A percentile compares a stretch with the other conserved stretches of the same genome.
Conservation (phyloP, 306 rosid species). For the Canavalia ensiformis region DNA sequence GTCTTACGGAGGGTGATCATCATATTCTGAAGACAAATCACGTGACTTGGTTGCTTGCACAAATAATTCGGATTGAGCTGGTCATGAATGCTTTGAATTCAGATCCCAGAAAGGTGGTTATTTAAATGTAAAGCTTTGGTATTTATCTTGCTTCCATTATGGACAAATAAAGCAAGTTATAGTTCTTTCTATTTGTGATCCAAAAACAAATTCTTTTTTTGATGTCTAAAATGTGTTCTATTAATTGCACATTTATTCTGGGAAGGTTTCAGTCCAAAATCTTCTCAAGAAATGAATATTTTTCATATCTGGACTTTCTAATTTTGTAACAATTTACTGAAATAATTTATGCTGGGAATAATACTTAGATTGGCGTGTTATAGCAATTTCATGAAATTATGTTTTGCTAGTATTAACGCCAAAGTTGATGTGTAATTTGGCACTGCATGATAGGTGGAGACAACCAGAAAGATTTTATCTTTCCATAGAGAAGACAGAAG, state of each 20-base stretch:
- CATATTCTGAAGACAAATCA: slow-evolving; percentile 89
- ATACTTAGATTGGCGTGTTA: slow-evolving; percentile 43
- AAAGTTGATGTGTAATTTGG: slow-evolving; percentile 41
- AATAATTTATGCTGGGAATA: slow-evolving; percentile 25
- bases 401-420: slow-evolving; percentile 19
- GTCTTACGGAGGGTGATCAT: slow-evolving; percentile 85
- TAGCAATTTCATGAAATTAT: slow-evolving; percentile 16
- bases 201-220: slow-evolving; percentile 30
- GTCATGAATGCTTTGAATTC: slow-evolving; percentile 90
- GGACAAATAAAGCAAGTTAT: slow-evolving; percentile 11
- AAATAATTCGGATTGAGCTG: slow-evolving; percentile 88
- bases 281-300: slow-evolving; percentile 33
- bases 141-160: slow-evolving; percentile 30
- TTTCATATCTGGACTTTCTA: slow-evolving; percentile 42
- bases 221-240: slow-evolving; percentile 29
- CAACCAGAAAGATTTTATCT: slow-evolving; percentile 89
- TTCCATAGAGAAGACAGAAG: slow-evolving; percentile 95
- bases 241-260: slow-evolving; percentile 18
- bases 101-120: slow-evolving; percentile 94
- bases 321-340: slow-evolving; percentile 19
- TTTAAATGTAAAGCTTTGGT: slow-evolving; percentile 24
- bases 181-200: slow-evolving; percentile 42
- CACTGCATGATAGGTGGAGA: slow-evolving; percentile 77
- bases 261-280: slow-evolving; percentile 24
- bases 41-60: slow-evolving; percentile 95